phyloP scores from a whole-genome alignment of 345 rosid genomes.

The Citrus sinensis region DNA sequence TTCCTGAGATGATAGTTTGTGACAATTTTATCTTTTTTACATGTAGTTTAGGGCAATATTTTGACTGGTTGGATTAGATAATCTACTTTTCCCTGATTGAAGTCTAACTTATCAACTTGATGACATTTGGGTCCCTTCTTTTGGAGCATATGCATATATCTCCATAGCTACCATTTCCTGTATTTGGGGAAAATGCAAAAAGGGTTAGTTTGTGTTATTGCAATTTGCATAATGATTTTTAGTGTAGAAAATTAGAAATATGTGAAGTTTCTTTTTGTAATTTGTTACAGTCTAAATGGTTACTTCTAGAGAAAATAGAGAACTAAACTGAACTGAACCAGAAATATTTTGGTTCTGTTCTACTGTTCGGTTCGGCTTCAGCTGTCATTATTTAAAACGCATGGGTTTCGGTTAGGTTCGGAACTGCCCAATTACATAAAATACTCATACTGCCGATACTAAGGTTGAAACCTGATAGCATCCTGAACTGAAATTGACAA shows the following conservation, averaged over 20 bases:
- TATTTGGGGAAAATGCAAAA: conserved; percentile 13
- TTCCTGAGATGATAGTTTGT: conserved; percentile 3
- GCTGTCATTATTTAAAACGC: too few species aligned
- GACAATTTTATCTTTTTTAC: conserved; percentile 10
- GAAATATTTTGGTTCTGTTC: too few species aligned
- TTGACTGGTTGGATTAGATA: conserved; percentile 1
- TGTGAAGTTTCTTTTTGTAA: background rate
- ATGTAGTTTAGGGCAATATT: conserved; percentile 12
- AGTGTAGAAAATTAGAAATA: background rate
- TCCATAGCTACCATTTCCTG: conserved; percentile 21
- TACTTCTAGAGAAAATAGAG: background rate
- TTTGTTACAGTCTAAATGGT: background rate
- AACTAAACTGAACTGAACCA: too few species aligned
- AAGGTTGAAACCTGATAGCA: too few species aligned
- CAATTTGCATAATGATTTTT: background rate
- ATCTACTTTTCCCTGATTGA: conserved; percentile 1
- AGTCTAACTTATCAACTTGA: background rate
- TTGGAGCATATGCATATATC: conserved; percentile 11
- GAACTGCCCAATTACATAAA: too few species aligned
- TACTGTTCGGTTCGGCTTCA: too few species aligned
- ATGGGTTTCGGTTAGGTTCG: too few species aligned
- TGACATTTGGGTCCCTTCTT: conserved; percentile 7
- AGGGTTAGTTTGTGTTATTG: conserved; percentile 1
- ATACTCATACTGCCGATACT: too few species aligned
- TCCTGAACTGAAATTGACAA: too few species aligned